A percentile compares a stretch with the other conserved stretches of the same genome.
Conservation (phyloP, 208 protist genomes). For the Leishmania gerbilli region DNA sequence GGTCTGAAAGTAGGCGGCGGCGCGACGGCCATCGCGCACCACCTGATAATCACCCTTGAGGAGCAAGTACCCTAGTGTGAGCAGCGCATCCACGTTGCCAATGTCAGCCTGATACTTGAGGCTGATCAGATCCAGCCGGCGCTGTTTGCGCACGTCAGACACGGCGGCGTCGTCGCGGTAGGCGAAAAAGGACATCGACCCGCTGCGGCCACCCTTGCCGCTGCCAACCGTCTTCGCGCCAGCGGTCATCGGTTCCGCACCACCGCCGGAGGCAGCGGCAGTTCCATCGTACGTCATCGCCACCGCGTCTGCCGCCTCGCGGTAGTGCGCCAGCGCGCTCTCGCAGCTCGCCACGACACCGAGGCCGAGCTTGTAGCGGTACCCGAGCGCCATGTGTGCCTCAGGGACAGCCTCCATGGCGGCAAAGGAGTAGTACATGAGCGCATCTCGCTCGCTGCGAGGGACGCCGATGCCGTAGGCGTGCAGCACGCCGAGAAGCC, state of each 20-base stretch:
- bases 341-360: slow-evolving; percentile 62
- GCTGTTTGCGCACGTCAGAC: slow-evolving; percentile 19
- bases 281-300: slow-evolving; percentile 64
- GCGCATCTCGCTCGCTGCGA: slow-evolving; percentile 52
- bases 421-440: slow-evolving; percentile 85
- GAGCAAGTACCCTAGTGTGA: slow-evolving; percentile 66
- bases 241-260: not conserved
- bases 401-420: slow-evolving; percentile 69
- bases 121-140: slow-evolving; percentile 31
- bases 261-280: slow-evolving; percentile 16
- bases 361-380: slow-evolving; percentile 66
- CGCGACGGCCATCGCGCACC: slow-evolving; percentile 43
- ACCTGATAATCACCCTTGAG: slow-evolving; percentile 54
- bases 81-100: slow-evolving; percentile 42
- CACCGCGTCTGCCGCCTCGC: slow-evolving; percentile 73
- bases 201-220: slow-evolving; percentile 10
- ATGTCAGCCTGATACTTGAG: slow-evolving; percentile 64
- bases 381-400: slow-evolving; percentile 80
- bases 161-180: slow-evolving; percentile 30
- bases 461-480: slow-evolving; percentile 75
- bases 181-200: slow-evolving; percentile 21
- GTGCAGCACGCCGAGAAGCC: slow-evolving; percentile 80
- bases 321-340: slow-evolving; percentile 59
- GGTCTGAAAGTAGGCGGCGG: slow-evolving; percentile 44
- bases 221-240: slow-evolving; percentile 21